phyloP scores from a whole-genome alignment of 345 rosid species.

The Leavenworthia alabamica region DNA sequence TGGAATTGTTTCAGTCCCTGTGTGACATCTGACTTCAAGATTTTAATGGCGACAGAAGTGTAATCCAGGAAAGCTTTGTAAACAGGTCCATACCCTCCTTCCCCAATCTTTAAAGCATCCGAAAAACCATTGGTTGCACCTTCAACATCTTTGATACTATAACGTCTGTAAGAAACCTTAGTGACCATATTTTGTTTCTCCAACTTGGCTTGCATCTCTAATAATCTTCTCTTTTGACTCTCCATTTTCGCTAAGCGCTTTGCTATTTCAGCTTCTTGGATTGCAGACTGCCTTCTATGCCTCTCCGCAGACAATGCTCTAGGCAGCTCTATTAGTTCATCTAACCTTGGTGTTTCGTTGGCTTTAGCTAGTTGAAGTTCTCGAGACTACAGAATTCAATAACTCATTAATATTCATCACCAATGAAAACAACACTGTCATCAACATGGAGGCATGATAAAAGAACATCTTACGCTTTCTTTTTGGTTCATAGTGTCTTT shows the following conservation, averaged over 20 bases:
- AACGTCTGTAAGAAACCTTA: constrained; percentile 36
- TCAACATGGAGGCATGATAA: constrained; percentile 6
- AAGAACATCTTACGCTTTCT: constrained; percentile 38
- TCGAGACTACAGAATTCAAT: constrained; percentile 27
- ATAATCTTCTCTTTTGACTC: constrained; percentile 37
- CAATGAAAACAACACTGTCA: background rate
- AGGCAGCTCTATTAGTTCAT: constrained; percentile 36
- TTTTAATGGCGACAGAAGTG: constrained; percentile 63
- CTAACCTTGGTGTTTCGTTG: constrained; percentile 28
- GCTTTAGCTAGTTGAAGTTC: constrained; percentile 26
- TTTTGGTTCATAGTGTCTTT: constrained; percentile 33
- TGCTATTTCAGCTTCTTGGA: constrained; percentile 39
- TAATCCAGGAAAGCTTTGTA: constrained; percentile 46
- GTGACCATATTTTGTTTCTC: constrained; percentile 31
- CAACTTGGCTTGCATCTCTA: constrained; percentile 37
- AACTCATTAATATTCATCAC: background rate
- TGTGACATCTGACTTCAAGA: constrained; percentile 55
- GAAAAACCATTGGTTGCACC: constrained; percentile 54
- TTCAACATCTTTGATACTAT: constrained; percentile 58
- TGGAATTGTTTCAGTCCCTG: constrained; percentile 70
- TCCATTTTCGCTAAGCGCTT: constrained; percentile 36
- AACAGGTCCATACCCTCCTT: constrained; percentile 90
- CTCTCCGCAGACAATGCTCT: constrained; percentile 36
- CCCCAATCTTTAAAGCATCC: constrained; percentile 54
- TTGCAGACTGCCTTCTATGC: constrained; percentile 35